Percentiles rank a stretch among this genome's conserved stretches.
Evolutionary conservation across 2,329 filamentous ascomycete species (phyloP).

Genomic region (Fonsecaea monophora): DNA sequence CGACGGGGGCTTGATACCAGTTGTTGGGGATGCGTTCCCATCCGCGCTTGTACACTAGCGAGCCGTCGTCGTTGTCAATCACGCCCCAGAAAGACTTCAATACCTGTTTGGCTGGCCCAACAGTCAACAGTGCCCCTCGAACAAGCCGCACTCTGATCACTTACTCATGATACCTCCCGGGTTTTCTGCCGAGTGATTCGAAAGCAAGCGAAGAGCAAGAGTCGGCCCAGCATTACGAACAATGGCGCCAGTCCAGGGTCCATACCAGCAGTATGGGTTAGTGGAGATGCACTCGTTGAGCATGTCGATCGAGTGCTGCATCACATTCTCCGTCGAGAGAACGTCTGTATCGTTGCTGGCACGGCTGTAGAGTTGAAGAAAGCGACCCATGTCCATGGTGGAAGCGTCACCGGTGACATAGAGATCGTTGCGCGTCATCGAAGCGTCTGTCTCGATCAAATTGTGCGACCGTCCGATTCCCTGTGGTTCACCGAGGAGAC

Average conservation of each 20-base stretch:
- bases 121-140: constrained; percentile 1
- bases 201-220: constrained; percentile 53
- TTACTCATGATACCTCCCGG: constrained; percentile 49
- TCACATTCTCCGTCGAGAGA: constrained; percentile 21
- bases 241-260: constrained; percentile 59
- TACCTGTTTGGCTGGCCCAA: constrained; percentile 47
- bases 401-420: constrained; percentile 60
- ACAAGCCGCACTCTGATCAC: constrained; percentile 24
- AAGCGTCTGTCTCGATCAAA: constrained; percentile 62
- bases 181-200: constrained; percentile 54
- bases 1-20: constrained; percentile 56
- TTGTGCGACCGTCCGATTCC: constrained; percentile 62
- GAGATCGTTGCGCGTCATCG: constrained; percentile 60
- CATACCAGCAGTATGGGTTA: constrained; percentile 64
- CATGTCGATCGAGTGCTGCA: constrained; percentile 52
- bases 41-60: constrained; percentile 55
- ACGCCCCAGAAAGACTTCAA: constrained; percentile 57
- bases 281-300: constrained; percentile 57
- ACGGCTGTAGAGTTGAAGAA: constrained; percentile 56
- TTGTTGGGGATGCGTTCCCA: constrained; percentile 61
- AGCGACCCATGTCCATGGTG: constrained; percentile 60
- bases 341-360: constrained; percentile 46
- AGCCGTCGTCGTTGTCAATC: constrained; percentile 52
- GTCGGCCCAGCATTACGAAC: constrained; percentile 58
- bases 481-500: constrained; percentile 55